Evolutionary conservation across 257 asterid species (phyloP).

Genomic region (Mentha longifolia): DNA sequence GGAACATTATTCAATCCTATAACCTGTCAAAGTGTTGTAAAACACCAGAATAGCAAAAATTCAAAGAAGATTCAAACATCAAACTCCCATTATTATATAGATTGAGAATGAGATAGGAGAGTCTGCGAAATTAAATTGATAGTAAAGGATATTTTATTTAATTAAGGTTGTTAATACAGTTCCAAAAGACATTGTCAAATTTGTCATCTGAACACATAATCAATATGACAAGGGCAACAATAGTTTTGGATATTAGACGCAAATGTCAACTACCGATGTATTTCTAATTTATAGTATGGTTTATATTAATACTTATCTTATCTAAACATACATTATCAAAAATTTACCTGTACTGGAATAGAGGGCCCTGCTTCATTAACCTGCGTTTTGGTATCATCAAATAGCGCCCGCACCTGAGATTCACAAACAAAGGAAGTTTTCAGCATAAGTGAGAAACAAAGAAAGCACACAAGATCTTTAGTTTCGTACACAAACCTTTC

Average conservation of each 20-base stretch:
- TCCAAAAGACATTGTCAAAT: too few relatives aligned
- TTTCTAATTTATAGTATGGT: not conserved
- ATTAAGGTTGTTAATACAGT: too few relatives aligned
- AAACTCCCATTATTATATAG: constrained; percentile 4
- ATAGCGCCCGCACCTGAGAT: constrained; percentile 88
- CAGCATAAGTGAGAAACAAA: constrained; percentile 29
- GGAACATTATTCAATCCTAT: constrained; percentile 91
- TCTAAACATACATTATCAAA: constrained; percentile 12
- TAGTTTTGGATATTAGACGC: not conserved
- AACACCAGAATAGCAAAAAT: constrained; percentile 18
- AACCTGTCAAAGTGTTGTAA: constrained; percentile 54
- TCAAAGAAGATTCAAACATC: not conserved
- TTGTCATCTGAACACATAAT: too few relatives aligned
- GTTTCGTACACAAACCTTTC: constrained; percentile 75
- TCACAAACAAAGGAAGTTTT: constrained; percentile 34
- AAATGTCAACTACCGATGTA: constrained; percentile 17
- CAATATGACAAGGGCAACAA: constrained; percentile 17
- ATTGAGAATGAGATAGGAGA: not conserved
- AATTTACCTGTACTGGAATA: constrained; percentile 84
- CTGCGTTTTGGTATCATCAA: constrained; percentile 81
- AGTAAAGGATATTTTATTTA: too few relatives aligned
- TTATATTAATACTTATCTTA: not conserved
- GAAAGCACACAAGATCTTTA: constrained; percentile 15
- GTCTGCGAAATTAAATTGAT: not conserved
- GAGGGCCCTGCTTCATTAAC: constrained; percentile 91